phyloP scores from a whole-genome alignment of 225 moss, liverwort and hornwort genomes.

The Antitrichia curtipendula region DNA sequence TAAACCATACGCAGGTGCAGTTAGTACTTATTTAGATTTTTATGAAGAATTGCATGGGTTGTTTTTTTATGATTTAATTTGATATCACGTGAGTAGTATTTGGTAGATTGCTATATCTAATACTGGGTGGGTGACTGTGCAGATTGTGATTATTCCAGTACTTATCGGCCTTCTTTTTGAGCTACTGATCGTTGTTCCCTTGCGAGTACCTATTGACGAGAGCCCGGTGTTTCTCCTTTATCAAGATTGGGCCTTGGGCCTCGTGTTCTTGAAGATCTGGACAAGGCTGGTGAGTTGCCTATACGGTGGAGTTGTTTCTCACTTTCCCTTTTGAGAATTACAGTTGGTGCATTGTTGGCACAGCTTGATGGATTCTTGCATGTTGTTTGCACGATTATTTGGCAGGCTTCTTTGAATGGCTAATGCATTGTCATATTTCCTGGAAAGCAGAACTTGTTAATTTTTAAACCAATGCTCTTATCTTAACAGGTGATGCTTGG shows the following conservation, averaged over 20 bases:
- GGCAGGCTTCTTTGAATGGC: background rate
- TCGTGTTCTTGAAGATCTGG: conserved; percentile 96
- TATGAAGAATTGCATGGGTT: background rate
- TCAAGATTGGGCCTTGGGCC: conserved; percentile 96
- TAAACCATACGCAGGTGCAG: background rate
- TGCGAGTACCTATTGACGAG: conserved; percentile 83
- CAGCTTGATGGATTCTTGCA: background rate
- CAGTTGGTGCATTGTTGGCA: background rate
- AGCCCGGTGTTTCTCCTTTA: conserved; percentile 84
- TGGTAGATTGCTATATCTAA: background rate
- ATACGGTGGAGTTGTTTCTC: background rate
- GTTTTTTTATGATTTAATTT: background rate
- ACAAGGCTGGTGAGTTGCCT: conserved; percentile 74
- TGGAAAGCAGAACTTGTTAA: background rate
- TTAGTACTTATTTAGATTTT: background rate
- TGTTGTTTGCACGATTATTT: background rate
- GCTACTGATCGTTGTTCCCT: conserved; percentile 78
- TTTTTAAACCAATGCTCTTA: conserved; percentile 1
- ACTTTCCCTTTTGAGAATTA: background rate
- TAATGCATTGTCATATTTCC: background rate
- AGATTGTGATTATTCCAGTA: conserved; percentile 83
- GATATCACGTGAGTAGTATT: background rate
- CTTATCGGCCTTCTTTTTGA: conserved; percentile 93
- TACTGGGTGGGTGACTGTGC: conserved; percentile 1
- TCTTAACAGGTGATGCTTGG: conserved; percentile 85